Evolutionary conservation across 306 rosid species (phyloP).

Genomic region (Ormosia emarginata): DNA sequence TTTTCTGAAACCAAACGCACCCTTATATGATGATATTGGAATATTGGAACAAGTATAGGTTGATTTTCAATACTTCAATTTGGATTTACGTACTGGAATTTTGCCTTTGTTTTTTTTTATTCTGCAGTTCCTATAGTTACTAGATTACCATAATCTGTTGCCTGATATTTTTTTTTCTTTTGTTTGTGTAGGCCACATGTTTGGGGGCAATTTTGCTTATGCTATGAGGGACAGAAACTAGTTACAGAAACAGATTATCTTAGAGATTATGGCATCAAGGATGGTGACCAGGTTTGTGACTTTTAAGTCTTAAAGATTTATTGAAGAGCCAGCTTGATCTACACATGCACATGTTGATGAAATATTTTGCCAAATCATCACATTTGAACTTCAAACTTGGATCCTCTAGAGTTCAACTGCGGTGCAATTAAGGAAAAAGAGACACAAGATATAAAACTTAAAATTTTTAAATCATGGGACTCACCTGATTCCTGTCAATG

Average conservation of each 20-base stretch:
- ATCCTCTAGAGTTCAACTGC: neutral
- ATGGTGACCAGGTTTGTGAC: constrained; percentile 77
- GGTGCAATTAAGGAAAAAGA: neutral
- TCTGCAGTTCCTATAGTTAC: neutral
- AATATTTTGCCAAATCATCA: neutral
- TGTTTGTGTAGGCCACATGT: constrained; percentile 63
- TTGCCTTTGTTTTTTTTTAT: neutral
- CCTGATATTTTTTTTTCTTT: neutral
- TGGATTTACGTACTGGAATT: neutral
- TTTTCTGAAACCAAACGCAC: too few relatives aligned
- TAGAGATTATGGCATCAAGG: constrained; percentile 61
- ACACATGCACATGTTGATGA: neutral
- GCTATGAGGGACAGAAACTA: constrained; percentile 65
- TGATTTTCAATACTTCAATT: neutral
- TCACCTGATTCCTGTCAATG: neutral
- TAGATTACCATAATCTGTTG: neutral
- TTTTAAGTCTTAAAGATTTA: neutral
- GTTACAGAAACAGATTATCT: constrained; percentile 47
- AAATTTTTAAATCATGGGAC: too few relatives aligned
- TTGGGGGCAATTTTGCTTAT: constrained; percentile 90
- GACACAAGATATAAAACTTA: too few relatives aligned
- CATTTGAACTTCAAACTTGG: neutral
- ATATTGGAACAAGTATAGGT: neutral
- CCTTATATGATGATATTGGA: neutral
- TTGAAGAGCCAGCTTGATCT: neutral